These are phyloP conservation scores for Phyllachora maydis DNA, from an alignment of 2,329 filamentous ascomycete genomes.

Conservation along the genomic window DNA sequence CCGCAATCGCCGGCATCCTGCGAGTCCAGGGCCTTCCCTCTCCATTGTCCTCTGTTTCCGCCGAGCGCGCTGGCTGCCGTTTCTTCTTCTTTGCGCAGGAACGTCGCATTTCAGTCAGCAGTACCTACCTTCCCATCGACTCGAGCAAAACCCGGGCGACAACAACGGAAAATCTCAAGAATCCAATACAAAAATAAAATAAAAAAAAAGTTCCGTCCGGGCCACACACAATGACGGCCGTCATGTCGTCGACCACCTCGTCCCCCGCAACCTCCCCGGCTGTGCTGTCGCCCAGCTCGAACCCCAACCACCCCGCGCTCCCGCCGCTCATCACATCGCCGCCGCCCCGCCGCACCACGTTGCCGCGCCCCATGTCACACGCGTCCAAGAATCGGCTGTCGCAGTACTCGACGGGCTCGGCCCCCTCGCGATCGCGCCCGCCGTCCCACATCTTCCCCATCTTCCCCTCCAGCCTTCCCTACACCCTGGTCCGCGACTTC, in stretches of 20 bases:
- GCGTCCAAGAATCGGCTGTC: slow-evolving; percentile 67
- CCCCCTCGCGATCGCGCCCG: slow-evolving; percentile 52
- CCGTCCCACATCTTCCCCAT: slow-evolving; percentile 64
- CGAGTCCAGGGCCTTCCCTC: too few species aligned
- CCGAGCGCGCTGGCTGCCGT: too few species aligned
- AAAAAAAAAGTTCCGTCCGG: too few species aligned
- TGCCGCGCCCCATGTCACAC: slow-evolving; percentile 51
- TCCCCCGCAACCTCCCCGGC: slow-evolving; percentile 32
- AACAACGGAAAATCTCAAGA: too few species aligned
- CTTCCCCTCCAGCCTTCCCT: slow-evolving; percentile 69
- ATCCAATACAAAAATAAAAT: too few species aligned
- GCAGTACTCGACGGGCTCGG: slow-evolving; percentile 58
- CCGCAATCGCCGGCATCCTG: too few species aligned
- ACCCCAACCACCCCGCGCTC: slow-evolving; percentile 30
- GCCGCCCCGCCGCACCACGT: slow-evolving; percentile 33
- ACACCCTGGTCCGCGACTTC: slow-evolving; percentile 89
- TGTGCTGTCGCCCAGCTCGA: slow-evolving; percentile 20
- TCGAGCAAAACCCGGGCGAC: too few species aligned
- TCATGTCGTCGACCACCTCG: slow-evolving; percentile 36
- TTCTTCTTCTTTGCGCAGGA: too few species aligned
- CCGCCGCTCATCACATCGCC: slow-evolving; percentile 37
- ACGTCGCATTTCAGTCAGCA: too few species aligned
- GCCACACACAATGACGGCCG: slow-evolving; percentile 24
- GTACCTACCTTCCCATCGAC: too few species aligned
- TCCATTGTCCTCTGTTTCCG: too few species aligned